phyloP scores from a whole-genome alignment of 225 moss, liverwort and hornwort genomes.

The Takakia lepidozioides region DNA sequence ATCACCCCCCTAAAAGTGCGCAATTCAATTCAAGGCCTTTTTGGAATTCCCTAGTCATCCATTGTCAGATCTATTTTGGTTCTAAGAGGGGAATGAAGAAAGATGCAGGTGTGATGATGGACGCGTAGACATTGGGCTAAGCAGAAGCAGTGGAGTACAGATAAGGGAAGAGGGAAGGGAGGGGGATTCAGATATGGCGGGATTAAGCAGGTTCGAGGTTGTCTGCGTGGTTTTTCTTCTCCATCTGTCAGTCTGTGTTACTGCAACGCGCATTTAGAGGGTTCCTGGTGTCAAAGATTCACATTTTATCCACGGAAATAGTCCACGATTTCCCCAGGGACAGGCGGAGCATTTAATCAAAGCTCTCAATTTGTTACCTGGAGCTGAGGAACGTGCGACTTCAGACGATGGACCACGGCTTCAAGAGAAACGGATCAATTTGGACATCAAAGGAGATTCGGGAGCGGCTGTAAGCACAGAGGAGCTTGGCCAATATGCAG shows the following conservation, averaged over 20 bases:
- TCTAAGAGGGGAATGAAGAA: too few relatives aligned
- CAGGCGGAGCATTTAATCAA: slow-evolving; percentile 81
- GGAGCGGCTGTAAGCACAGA: slow-evolving; percentile 23
- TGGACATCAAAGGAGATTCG: slow-evolving; percentile 41
- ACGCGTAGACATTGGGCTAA: too few relatives aligned
- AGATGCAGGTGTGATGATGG: too few relatives aligned
- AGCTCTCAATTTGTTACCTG: slow-evolving; percentile 68
- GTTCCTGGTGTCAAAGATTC: slow-evolving; percentile 24
- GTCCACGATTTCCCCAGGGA: slow-evolving; percentile 62
- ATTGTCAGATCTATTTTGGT: too few relatives aligned
- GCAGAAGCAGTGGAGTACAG: too few relatives aligned
- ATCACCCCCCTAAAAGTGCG: too few relatives aligned
- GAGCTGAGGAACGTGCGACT: slow-evolving; percentile 40
- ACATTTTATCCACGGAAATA: slow-evolving; percentile 27
- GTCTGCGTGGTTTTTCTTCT: background rate
- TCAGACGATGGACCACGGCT: slow-evolving; percentile 27
- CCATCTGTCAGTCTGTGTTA: background rate
- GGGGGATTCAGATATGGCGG: too few relatives aligned
- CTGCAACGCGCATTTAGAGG: slow-evolving; percentile 8
- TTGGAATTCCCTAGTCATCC: too few relatives aligned
- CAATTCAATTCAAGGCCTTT: too few relatives aligned
- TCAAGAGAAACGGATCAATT: slow-evolving; percentile 45
- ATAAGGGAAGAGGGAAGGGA: too few relatives aligned
- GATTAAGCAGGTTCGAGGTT: background rate
- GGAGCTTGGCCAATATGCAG: slow-evolving; percentile 64